Base-by-base conservation (phyloP, 306 rosid genomes). In the Vigna angularis region DNA sequence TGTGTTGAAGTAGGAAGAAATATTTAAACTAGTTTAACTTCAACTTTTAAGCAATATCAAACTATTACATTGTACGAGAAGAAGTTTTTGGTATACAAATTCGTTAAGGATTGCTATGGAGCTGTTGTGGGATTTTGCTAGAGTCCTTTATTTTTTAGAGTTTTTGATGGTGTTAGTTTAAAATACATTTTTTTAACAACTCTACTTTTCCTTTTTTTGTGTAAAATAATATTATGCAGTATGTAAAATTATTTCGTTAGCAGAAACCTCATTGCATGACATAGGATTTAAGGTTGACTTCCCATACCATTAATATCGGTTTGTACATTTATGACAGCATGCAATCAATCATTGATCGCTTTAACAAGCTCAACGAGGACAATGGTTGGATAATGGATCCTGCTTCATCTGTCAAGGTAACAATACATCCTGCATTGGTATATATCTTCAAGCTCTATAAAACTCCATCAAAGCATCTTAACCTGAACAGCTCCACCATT, bases 331-430 rank as follows among this genome's bases (percentile, higher is more conserved):
- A 16, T 75, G 74, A 30, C 84, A 89, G 93, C 83, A 69, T 89
- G 87, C 66, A 76, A 77, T 62, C 86, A 30, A 66, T 83, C 14
- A 81, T 85, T 16, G 89, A 83, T n/a, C 86, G 83, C 63, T 87
- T 81, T 73, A 83, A 87, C 65, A 83, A 81, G 49, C 64, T 55
- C 40, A 87, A 73, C 1, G 83, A 73, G 30, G 87, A 83, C n/a
- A 53, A 81, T 45, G 66, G 47, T 18, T 85, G 28, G 8, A 82
- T 72, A 47, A 38, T 76, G 76, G 80, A 85, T 76, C 83, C 84
- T 47, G 74, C 82, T 64, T 83, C 84, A 2, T 84, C 82, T 62
- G 74, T 81, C 42, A 81, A 87, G 91, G 91, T 85, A 85, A 53
- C 15, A n/a, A n/a, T n/a, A 17, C 20, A 4, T 68, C 5, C 20